These are phyloP conservation scores for Hevea brasiliensis DNA, from an alignment of 345 rosid genomes.

Conservation along the genomic window DNA sequence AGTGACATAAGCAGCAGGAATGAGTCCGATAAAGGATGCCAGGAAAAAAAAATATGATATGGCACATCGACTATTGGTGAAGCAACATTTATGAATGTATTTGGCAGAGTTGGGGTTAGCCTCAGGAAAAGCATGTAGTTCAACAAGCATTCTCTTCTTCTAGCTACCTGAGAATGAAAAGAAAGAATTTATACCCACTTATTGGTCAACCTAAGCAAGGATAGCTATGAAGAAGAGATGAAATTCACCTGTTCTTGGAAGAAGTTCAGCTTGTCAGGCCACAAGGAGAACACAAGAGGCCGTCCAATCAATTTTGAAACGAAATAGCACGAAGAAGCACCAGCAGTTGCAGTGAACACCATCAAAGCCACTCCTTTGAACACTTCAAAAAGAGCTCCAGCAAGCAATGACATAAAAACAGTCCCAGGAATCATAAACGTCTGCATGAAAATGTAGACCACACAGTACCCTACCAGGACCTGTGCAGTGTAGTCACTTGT, in stretches of 20 bases:
- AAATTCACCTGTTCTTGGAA: slow-evolving; percentile 81
- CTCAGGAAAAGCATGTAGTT: slow-evolving; percentile 91
- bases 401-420: slow-evolving; percentile 91
- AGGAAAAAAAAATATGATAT: slow-evolving; percentile 73
- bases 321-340: slow-evolving; percentile 94
- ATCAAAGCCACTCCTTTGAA: slow-evolving; percentile 83
- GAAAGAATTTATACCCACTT: slow-evolving; percentile 9
- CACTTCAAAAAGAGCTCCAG: slow-evolving; percentile 90
- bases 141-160: slow-evolving; percentile 62
- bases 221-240: background rate
- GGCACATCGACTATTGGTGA: slow-evolving; percentile 91
- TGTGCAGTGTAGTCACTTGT: slow-evolving; percentile 84
- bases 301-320: slow-evolving; percentile 80
- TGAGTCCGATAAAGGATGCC: slow-evolving; percentile 76
- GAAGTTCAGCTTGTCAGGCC: slow-evolving; percentile 89
- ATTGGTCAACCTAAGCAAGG: background rate
- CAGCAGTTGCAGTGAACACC: slow-evolving; percentile 84
- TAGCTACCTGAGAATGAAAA: slow-evolving; percentile 61
- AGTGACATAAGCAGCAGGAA: slow-evolving; percentile 90
- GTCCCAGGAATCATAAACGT: slow-evolving; percentile 97
- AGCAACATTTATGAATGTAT: slow-evolving; percentile 88
- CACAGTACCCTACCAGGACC: slow-evolving; percentile 77
- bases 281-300: slow-evolving; percentile 71
- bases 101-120: slow-evolving; percentile 88
- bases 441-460: slow-evolving; percentile 86